A percentile compares a stretch with the other conserved stretches of the same genome.
Evolutionary conservation across 164 flowering plant genomes (phyloP).

Genomic region (Chimonanthus salicifolius): DNA sequence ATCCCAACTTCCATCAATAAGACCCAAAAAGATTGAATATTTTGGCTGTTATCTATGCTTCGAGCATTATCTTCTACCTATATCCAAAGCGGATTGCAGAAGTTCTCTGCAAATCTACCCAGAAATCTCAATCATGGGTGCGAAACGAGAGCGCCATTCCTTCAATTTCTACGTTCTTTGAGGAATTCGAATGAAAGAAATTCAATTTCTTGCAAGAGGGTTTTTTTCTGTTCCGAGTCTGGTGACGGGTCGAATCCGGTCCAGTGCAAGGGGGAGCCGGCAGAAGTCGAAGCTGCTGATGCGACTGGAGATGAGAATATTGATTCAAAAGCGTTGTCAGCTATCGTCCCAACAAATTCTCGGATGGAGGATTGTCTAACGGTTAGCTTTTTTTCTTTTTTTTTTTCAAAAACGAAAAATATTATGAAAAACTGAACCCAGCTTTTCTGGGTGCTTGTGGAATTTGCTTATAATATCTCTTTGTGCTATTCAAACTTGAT

Average conservation of each 20-base stretch:
- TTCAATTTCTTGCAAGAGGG: conserved; percentile 24
- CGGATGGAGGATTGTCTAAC: conserved; percentile 74
- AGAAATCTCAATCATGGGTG: conserved; percentile 19
- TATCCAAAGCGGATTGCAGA: conserved; percentile 16
- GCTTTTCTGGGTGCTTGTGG: not conserved
- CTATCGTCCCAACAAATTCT: conserved; percentile 61
- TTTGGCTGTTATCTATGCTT: conserved; percentile 24
- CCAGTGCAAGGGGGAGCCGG: conserved; percentile 30
- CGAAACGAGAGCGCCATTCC: conserved; percentile 22
- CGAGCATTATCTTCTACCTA: conserved; percentile 35
- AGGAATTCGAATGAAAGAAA: conserved; percentile 23
- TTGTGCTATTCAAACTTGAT: not conserved
- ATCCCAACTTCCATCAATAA: no score
- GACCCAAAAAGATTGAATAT: no score
- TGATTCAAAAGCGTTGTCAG: conserved; percentile 48
- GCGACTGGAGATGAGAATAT: conserved; percentile 31
- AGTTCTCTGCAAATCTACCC: conserved; percentile 4
- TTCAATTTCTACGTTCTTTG: conserved; percentile 33
- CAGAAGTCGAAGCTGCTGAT: conserved; percentile 10
- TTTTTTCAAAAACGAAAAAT: not conserved
- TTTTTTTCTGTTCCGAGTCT: conserved; percentile 68
- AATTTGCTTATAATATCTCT: no score
- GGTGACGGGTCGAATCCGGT: conserved; percentile 37
- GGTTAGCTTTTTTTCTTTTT: conserved; percentile 27
- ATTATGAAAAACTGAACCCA: not conserved